Evolutionary conservation across 331 rosid species (phyloP).

Genomic region (Acacia pycnantha): DNA sequence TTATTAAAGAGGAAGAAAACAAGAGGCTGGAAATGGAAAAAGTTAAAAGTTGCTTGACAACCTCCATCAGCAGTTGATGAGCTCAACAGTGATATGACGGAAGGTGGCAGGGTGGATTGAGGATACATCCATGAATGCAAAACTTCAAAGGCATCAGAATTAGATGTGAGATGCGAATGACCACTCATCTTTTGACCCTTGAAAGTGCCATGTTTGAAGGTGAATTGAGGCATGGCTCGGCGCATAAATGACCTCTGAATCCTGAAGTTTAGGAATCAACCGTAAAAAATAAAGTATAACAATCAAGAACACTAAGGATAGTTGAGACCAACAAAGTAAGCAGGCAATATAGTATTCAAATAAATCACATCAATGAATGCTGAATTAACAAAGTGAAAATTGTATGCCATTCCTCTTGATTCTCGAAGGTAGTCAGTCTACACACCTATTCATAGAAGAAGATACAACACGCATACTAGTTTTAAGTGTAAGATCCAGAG

Average conservation of each 20-base stretch:
- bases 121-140: conserved; percentile 95
- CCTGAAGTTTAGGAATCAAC: conserved; percentile 30
- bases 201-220: conserved; percentile 33
- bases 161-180: conserved; percentile 2
- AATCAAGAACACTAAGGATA: conserved; percentile 3
- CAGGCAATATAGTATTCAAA: conserved; percentile 1
- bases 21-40: not conserved
- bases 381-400: conserved; percentile 3
- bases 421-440: conserved; percentile 15
- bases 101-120: conserved; percentile 73
- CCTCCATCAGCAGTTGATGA: conserved; percentile 74
- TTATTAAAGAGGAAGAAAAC: conserved; percentile 1
- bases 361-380: not conserved
- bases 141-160: conserved; percentile 33
- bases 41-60: conserved; percentile 29
- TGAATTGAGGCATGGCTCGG: conserved; percentile 43
- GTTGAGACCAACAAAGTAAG: conserved; percentile 22
- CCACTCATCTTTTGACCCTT: conserved; percentile 41
- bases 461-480: conserved; percentile 71
- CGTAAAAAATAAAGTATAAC: not conserved
- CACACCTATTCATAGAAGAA: conserved; percentile 61
- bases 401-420: not conserved
- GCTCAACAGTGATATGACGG: conserved; percentile 68
- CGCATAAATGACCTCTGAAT: conserved; percentile 46
- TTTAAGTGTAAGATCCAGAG: conserved; percentile 92